Evolutionary conservation across 768 basidiomycete species (phyloP), one percentile per base, ranked within the genome.

Genomic region (Chalciporus piperatus): DNA sequence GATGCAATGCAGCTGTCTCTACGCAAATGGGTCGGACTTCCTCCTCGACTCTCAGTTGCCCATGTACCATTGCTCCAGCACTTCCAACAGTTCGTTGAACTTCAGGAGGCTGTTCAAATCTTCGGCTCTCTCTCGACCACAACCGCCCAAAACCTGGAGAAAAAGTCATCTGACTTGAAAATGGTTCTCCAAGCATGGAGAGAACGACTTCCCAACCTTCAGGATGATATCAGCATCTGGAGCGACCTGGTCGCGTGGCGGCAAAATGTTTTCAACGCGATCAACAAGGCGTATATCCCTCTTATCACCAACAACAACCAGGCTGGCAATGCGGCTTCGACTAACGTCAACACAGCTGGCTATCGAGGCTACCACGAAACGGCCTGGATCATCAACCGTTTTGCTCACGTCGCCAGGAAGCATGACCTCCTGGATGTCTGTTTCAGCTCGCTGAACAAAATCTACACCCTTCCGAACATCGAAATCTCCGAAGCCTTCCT

Each of bases 401-500:
- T 99, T 64, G 97, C 97, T 9, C 96, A 99, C 71, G 94, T 98
- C 48, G 97, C 97, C 19, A 81, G 97, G 51, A 96, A 98, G 71
- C 97, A 99, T 64, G 90, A 95, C 55, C 79, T 99, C 7, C 78
- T 95, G 41, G 97, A 99, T 43, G 97, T 97, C 37, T 98, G 97
- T 74, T 92, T 92, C 72, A 90, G 81, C 6, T 89, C 90, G 2
- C 77, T 99, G 62, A 94, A 89, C 69, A 98, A 94, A 73, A 99
- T 99, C 58, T 99, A 99, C 70, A 95, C 93, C 0, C 76, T 99
- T 17, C 97, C 97, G 19, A 99, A 99, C 67, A 99, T 99, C 70
- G 97, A 99, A 72, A 99, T 99, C 54, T 96, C 97, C 3, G 97
- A 99, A 67, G 97, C 97, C 1, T 99, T 99, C 77, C 76, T 99